Evolutionary conservation across 2,329 filamentous ascomycete species (phyloP).

Genomic region (Colletotrichum endophyticum): DNA sequence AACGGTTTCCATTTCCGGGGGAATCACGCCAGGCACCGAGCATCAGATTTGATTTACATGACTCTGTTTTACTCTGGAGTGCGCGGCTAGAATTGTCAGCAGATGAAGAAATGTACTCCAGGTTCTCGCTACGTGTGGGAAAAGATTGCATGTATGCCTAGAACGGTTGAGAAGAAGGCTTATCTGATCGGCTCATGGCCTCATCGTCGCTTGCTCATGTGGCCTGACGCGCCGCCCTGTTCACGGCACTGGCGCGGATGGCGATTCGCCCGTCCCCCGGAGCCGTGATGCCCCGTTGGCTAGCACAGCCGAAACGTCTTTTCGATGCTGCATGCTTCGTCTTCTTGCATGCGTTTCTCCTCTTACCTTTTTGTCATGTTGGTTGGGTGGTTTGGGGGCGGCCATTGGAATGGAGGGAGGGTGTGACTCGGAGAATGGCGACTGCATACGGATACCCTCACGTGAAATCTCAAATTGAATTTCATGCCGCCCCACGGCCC

Average conservation of each 20-base stretch:
- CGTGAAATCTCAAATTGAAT: background rate
- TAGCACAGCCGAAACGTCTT: background rate
- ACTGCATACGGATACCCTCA: background rate
- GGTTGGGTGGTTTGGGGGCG: background rate
- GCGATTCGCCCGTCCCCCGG: background rate
- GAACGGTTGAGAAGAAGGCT: background rate
- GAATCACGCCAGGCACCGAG: background rate
- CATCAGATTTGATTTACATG: background rate
- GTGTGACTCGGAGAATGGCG: background rate
- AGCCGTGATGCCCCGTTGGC: background rate
- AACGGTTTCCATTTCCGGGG: conserved; percentile 11
- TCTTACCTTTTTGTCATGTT: background rate
- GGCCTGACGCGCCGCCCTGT: background rate
- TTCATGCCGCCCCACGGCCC: background rate
- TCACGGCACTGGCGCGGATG: background rate
- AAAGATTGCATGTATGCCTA: background rate
- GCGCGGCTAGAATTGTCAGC: background rate
- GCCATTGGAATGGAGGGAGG: background rate
- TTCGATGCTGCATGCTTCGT: background rate
- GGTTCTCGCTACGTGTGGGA: background rate
- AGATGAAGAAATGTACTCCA: background rate
- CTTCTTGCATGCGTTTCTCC: background rate
- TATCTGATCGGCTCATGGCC: background rate
- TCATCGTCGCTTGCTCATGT: background rate
- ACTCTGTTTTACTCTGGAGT: background rate